phyloP scores from a whole-genome alignment of 2,329 filamentous ascomycete genomes.

The Colletotrichum siamense region DNA sequence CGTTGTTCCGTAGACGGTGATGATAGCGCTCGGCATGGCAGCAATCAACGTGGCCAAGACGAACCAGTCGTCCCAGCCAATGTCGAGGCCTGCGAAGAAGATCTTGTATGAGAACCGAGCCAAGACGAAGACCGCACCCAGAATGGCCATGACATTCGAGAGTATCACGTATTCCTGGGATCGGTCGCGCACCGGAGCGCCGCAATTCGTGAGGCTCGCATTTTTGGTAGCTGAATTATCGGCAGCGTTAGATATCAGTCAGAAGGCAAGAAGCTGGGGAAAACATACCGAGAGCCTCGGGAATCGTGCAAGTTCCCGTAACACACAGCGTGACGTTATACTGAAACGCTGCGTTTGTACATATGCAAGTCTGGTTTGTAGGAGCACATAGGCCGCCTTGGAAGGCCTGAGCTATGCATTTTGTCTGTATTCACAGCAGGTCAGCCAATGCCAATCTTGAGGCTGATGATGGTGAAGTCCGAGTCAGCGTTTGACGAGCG shows the following conservation, averaged over 20 bases:
- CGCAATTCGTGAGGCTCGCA: conserved; percentile 29
- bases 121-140: conserved; percentile 40
- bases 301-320: conserved; percentile 24
- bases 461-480: not conserved
- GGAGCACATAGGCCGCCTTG: conserved; percentile 21
- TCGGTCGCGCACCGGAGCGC: conserved; percentile 29
- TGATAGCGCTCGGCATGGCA: conserved; percentile 32
- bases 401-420: conserved; percentile 17
- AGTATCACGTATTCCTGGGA: conserved; percentile 35
- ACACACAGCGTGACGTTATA: conserved; percentile 24
- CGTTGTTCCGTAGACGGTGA: conserved; percentile 31
- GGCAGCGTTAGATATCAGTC: not conserved
- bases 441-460: not conserved
- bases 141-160: conserved; percentile 32
- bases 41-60: conserved; percentile 30
- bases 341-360: conserved; percentile 22
- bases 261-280: not conserved
- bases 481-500: not conserved
- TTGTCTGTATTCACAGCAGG: not conserved
- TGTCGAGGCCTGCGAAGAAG: conserved; percentile 32
- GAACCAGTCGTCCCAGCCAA: conserved; percentile 42
- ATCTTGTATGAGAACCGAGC: conserved; percentile 41
- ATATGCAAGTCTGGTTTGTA: conserved; percentile 28
- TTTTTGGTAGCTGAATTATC: conserved; percentile 25
- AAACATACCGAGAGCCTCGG: conserved; percentile 22